Evolutionary conservation across 1,139 yeast species (phyloP).

Genomic region (Pichia inconspicua): DNA sequence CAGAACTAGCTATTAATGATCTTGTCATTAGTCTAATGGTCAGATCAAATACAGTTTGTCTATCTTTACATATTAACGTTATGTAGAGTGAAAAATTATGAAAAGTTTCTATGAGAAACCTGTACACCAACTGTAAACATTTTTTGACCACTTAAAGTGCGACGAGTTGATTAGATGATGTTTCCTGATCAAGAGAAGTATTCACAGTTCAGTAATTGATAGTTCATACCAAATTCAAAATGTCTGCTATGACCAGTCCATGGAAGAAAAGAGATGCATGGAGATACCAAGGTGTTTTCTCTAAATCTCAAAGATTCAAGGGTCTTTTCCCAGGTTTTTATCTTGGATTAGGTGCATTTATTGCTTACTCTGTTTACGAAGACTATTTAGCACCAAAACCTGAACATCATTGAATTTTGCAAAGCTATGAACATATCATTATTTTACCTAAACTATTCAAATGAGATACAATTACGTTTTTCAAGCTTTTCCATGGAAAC

Average conservation of each 20-base stretch:
- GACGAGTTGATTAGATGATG: background rate
- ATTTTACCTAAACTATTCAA: background rate
- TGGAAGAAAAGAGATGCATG: slow-evolving; percentile 61
- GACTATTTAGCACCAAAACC: slow-evolving; percentile 34
- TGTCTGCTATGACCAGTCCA: slow-evolving; percentile 12
- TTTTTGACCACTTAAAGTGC: background rate
- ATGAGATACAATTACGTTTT: background rate
- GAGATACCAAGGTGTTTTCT: slow-evolving; percentile 81
- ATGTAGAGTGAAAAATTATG: background rate
- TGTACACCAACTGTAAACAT: background rate
- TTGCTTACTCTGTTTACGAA: slow-evolving; percentile 58
- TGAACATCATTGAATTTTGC: slow-evolving; percentile 28
- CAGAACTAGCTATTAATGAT: background rate
- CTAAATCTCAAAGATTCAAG: slow-evolving; percentile 61
- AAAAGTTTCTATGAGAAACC: background rate
- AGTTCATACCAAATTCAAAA: background rate
- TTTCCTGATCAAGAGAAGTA: too few species aligned
- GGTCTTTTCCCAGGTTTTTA: slow-evolving; percentile 82
- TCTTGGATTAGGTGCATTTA: slow-evolving; percentile 70
- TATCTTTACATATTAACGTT: background rate
- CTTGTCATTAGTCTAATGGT: background rate
- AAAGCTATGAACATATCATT: background rate
- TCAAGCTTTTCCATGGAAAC: background rate
- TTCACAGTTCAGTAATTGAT: too few species aligned
- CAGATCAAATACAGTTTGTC: background rate